Percentiles rank a stretch among this genome's conserved stretches.
Conservation (phyloP, 1,139 yeast species). For the Blastobotrys arbuscula region DNA sequence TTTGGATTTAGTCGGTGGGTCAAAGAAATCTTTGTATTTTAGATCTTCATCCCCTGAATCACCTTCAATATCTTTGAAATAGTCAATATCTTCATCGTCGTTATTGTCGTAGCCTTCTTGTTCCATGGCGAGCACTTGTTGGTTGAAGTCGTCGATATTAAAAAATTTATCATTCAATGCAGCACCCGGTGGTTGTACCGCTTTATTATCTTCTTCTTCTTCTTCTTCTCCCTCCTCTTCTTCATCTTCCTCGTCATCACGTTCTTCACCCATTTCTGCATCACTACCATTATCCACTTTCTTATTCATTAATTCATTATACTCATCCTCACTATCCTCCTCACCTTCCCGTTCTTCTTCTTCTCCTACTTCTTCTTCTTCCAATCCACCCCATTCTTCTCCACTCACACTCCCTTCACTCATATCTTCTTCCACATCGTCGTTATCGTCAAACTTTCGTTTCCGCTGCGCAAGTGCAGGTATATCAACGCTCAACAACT, state of each 20-base stretch:
- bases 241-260: constrained; percentile 17
- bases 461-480: constrained; percentile 17
- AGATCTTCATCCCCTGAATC: constrained; percentile 30
- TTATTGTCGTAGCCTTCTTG: constrained; percentile 40
- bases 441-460: constrained; percentile 20
- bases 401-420: too few species aligned
- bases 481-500: constrained; percentile 38
- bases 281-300: constrained; percentile 13
- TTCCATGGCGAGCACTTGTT: constrained; percentile 72
- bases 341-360: constrained; percentile 18
- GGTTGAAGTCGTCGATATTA: constrained; percentile 78
- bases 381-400: constrained; percentile 14
- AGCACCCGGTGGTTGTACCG: constrained; percentile 42
- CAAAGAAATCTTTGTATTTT: constrained; percentile 39
- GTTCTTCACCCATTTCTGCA: constrained; percentile 1
- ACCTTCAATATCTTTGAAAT: constrained; percentile 60
- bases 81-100: constrained; percentile 61
- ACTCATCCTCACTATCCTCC: constrained; percentile 17
- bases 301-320: constrained; percentile 14
- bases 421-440: constrained; percentile 10
- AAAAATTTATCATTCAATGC: constrained; percentile 84
- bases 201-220: constrained; percentile 26
- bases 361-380: constrained; percentile 12
- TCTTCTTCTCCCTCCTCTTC: constrained; percentile 22
- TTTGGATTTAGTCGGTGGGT: constrained; percentile 29